A percentile compares a stretch with the other conserved stretches of the same genome.
Conservation (phyloP, 371 early-diverging fungal species). For the Mucor racemosus region DNA sequence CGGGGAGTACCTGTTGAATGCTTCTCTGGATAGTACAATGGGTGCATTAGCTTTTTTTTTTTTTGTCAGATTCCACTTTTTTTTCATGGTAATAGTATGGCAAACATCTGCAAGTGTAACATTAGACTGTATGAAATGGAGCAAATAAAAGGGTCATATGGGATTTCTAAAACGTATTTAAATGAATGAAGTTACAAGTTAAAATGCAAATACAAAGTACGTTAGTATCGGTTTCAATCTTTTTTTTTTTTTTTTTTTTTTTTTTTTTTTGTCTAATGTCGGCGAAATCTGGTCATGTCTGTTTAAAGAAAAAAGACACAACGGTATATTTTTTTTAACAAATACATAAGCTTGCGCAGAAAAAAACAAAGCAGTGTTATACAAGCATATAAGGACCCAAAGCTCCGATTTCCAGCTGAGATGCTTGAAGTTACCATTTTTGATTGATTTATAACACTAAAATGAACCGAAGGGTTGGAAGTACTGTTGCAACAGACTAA, state of each 20-base stretch:
- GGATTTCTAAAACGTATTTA: neutral
- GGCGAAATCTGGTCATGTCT: neutral
- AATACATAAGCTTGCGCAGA: neutral
- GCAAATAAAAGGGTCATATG: neutral
- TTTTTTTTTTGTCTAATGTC: neutral
- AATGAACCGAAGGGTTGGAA: slow-evolving; percentile 2
- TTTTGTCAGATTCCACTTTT: neutral
- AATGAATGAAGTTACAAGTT: neutral
- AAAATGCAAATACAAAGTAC: too few species aligned
- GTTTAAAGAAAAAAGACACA: neutral
- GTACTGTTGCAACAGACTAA: neutral
- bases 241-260: neutral
- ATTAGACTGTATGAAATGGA: neutral
- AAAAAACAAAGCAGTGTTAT: neutral
- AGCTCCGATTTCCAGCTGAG: neutral
- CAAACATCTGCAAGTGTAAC: slow-evolving; percentile 3
- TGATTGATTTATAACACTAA: neutral
- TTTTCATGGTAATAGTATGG: slow-evolving; percentile 3
- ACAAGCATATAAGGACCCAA: neutral
- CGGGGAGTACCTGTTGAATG: neutral
- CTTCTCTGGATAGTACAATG: neutral
- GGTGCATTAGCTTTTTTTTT: neutral
- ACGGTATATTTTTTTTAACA: neutral
- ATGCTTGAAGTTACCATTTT: neutral
- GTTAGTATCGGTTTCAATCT: neutral